Conservation (phyloP, 768 basidiomycete genomes). For the Artomyces pyxidatus region DNA sequence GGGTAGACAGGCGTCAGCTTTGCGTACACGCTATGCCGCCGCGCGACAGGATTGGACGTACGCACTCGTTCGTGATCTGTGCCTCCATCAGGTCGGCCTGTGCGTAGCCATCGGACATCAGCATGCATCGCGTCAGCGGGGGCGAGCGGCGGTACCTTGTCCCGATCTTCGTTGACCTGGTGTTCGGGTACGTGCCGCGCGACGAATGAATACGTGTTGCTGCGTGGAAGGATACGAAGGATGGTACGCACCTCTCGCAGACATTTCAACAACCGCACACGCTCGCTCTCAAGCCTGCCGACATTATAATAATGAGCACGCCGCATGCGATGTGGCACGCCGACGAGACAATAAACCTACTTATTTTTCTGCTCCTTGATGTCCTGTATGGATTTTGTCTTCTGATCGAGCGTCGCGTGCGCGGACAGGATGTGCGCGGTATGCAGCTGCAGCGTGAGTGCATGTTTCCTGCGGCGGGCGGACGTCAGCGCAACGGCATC, state of each 20-base stretch:
- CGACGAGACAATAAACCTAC: conserved; percentile 31
- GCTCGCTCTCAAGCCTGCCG: conserved; percentile 66
- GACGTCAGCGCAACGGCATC: background rate
- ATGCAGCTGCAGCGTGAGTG: conserved; percentile 68
- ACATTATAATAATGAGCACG: background rate
- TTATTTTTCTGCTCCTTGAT: conserved; percentile 80
- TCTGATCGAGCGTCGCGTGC: conserved; percentile 71
- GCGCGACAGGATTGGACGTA: too few species aligned
- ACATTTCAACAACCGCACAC: conserved; percentile 56
- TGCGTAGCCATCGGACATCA: background rate
- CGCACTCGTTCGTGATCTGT: conserved; percentile 63
- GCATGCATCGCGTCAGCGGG: background rate
- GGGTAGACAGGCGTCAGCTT: conserved; percentile 6
- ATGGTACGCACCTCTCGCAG: conserved; percentile 53
- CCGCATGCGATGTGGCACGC: background rate
- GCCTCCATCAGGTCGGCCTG: conserved; percentile 63
- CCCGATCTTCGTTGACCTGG: conserved; percentile 76
- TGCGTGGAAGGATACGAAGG: conserved; percentile 2
- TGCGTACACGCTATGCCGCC: too few species aligned
- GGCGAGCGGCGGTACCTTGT: conserved; percentile 38
- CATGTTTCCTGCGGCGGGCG: conserved; percentile 72
- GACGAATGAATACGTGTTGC: too few species aligned
- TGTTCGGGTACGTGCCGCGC: too few species aligned
- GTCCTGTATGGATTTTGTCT: conserved; percentile 72
- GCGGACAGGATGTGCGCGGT: conserved; percentile 84